A percentile compares a stretch with the other conserved stretches of the same genome.
Conservation (phyloP, 2,329 filamentous ascomycete species). For the Onygenales sp. region DNA sequence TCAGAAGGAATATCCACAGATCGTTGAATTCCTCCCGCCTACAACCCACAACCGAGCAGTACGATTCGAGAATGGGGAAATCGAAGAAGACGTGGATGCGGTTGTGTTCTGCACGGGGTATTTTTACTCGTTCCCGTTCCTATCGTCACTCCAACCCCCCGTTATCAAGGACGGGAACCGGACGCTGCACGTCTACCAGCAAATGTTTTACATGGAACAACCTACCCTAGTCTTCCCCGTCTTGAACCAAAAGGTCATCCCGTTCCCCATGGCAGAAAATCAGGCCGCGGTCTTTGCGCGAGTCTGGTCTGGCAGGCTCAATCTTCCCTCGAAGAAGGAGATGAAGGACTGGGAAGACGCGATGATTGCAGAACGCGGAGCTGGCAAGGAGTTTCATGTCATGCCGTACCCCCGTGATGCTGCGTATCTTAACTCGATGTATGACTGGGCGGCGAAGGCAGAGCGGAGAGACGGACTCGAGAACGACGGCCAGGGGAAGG, state of each 20-base stretch:
- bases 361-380: constrained; percentile 34
- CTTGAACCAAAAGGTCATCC: constrained; percentile 75
- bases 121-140: constrained; percentile 73
- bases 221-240: constrained; percentile 71
- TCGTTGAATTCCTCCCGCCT: constrained; percentile 46
- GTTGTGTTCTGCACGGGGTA: constrained; percentile 87
- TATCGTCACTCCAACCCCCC: constrained; percentile 40
- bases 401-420: constrained; percentile 41
- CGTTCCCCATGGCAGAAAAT: constrained; percentile 69
- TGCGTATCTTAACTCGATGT: constrained; percentile 36
- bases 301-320: constrained; percentile 62
- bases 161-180: constrained; percentile 60
- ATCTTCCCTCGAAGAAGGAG: constrained; percentile 50
- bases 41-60: constrained; percentile 47
- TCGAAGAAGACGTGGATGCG: constrained; percentile 61
- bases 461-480: constrained; percentile 27
- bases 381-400: constrained; percentile 44
- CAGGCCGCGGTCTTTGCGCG: constrained; percentile 70
- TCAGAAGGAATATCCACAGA: constrained; percentile 50
- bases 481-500: constrained; percentile 49
- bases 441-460: constrained; percentile 33
- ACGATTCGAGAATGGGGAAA: constrained; percentile 54
- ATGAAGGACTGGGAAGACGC: constrained; percentile 61
- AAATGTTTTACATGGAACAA: constrained; percentile 65
- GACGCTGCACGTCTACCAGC: constrained; percentile 64